Evolutionary conservation across 768 basidiomycete species (phyloP).

Genomic region (Multifurca ochricompacta): DNA sequence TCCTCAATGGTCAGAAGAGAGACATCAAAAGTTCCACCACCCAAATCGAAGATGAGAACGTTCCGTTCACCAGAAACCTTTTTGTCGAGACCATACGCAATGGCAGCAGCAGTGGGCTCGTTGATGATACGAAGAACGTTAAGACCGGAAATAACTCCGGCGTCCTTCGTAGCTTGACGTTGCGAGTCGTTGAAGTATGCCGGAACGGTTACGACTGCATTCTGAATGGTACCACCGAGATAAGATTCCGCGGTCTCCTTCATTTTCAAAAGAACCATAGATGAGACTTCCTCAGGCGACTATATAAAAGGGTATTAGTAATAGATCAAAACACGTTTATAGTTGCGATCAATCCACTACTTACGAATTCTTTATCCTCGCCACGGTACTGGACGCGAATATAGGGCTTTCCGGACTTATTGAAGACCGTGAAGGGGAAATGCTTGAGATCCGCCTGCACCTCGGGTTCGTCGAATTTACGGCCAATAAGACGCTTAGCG

Average conservation of each 20-base stretch:
- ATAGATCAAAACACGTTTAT: neutral
- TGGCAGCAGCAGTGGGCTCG: constrained; percentile 97
- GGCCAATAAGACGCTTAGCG: constrained; percentile 95
- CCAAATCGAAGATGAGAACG: constrained; percentile 97
- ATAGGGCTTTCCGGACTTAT: constrained; percentile 83
- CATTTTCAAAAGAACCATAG: constrained; percentile 97
- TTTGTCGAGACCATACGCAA: constrained; percentile 98
- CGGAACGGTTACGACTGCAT: constrained; percentile 94
- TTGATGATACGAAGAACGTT: constrained; percentile 98
- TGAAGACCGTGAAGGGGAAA: constrained; percentile 91
- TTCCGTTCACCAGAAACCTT: constrained; percentile 86
- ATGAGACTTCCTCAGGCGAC: constrained; percentile 96
- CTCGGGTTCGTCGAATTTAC: constrained; percentile 80
- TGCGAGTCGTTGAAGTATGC: constrained; percentile 99
- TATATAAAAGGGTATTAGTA: constrained; percentile 30
- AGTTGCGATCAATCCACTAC: constrained; percentile 22
- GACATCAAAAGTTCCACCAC: constrained; percentile 98
- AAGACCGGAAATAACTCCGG: constrained; percentile 87
- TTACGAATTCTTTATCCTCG: constrained; percentile 89
- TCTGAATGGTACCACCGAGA: constrained; percentile 72
- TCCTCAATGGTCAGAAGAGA: constrained; percentile 94
- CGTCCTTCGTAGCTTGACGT: constrained; percentile 97
- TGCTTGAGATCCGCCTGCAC: constrained; percentile 81
- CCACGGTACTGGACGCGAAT: constrained; percentile 87
- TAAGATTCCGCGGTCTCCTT: constrained; percentile 98